Conservation (phyloP, 371 early-diverging fungal genomes). For the Mucor velutinosus region DNA sequence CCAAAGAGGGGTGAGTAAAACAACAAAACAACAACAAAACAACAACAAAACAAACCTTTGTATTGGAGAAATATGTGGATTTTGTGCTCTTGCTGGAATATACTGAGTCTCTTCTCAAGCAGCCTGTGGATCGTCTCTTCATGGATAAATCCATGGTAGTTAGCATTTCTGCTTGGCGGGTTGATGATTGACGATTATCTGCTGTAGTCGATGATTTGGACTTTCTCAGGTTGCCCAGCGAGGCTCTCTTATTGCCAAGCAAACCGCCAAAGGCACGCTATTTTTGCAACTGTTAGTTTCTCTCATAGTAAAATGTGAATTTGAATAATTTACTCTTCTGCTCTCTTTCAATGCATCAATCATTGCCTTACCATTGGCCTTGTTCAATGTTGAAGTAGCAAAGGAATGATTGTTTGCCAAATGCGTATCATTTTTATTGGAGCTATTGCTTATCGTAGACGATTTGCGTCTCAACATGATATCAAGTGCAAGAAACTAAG, state of each 20-base stretch:
- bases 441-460: slow-evolving; percentile 14
- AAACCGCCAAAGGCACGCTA: slow-evolving; percentile 29
- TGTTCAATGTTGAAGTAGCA: slow-evolving; percentile 11
- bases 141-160: slow-evolving; percentile 26
- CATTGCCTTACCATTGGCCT: slow-evolving; percentile 18
- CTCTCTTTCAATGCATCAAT: slow-evolving; percentile 24
- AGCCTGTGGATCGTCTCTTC: slow-evolving; percentile 53
- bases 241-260: slow-evolving; percentile 36
- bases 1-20: background rate
- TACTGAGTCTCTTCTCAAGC: slow-evolving; percentile 43
- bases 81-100: slow-evolving; percentile 23
- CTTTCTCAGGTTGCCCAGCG: slow-evolving; percentile 39
- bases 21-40: slow-evolving; percentile 3
- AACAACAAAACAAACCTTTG: slow-evolving; percentile 16
- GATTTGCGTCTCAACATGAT: slow-evolving; percentile 27
- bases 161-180: slow-evolving; percentile 17
- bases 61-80: slow-evolving; percentile 6
- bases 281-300: background rate
- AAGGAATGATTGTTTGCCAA: background rate
- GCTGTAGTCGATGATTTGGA: slow-evolving; percentile 47
- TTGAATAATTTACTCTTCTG: slow-evolving; percentile 14
- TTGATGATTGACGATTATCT: slow-evolving; percentile 23
- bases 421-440: slow-evolving; percentile 10
- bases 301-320: too few relatives aligned
- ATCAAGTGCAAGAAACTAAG: background rate